Conservation (phyloP, 2,329 filamentous ascomycete genomes). For the Colletotrichum shisoi region DNA sequence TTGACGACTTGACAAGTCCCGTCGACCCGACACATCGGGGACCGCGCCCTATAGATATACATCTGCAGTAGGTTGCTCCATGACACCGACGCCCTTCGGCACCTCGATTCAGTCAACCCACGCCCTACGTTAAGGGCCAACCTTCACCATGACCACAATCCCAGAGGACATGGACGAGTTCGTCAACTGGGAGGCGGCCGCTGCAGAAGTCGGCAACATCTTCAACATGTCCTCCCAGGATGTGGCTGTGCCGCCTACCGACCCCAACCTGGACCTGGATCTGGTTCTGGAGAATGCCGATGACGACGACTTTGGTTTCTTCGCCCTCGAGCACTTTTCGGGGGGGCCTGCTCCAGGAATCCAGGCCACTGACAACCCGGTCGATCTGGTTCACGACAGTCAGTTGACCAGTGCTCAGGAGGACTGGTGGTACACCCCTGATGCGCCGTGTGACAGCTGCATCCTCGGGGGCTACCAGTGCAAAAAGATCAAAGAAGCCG, state of each 20-base stretch:
- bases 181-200: conserved; percentile 67
- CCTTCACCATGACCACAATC: conserved; percentile 48
- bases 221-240: conserved; percentile 48
- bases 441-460: conserved; percentile 62
- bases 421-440: conserved; percentile 55
- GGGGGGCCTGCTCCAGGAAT: conserved; percentile 50
- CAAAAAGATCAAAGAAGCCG: conserved; percentile 66
- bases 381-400: conserved; percentile 7
- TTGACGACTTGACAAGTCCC: conserved; percentile 26
- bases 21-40: conserved; percentile 13
- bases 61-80: conserved; percentile 22
- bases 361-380: conserved; percentile 8
- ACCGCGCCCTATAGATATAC: conserved; percentile 28
- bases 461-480: conserved; percentile 62
- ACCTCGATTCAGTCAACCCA: conserved; percentile 15
- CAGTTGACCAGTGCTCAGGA: conserved; percentile 13
- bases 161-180: conserved; percentile 67
- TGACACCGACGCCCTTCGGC: conserved; percentile 35
- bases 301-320: conserved; percentile 68
- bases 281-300: conserved; percentile 64
- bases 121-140: conserved; percentile 31
- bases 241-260: conserved; percentile 46
- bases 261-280: conserved; percentile 61
- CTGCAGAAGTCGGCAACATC: conserved; percentile 49
- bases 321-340: conserved; percentile 66